Conservation (phyloP, 208 protist genomes). For the Leishmania major region DNA sequence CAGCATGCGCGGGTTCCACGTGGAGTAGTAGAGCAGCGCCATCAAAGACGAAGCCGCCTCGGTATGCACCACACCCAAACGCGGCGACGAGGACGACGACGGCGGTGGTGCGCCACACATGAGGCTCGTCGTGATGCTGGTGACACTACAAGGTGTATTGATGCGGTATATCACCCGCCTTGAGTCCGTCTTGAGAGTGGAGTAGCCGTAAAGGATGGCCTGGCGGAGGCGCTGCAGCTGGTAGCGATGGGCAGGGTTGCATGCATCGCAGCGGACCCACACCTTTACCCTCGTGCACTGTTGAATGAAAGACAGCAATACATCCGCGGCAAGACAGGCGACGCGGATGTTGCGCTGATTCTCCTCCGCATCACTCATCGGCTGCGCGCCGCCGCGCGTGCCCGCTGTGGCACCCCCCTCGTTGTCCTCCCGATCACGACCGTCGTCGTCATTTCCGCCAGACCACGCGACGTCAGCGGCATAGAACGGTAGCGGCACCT, state of each 20-base stretch:
- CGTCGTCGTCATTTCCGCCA: conserved; percentile 4
- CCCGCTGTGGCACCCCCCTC: neutral
- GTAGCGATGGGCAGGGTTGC: conserved; percentile 43
- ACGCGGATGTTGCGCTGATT: conserved; percentile 36
- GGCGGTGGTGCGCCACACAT: neutral
- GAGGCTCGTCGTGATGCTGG: neutral
- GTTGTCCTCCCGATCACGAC: conserved; percentile 1
- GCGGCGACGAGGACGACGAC: neutral
- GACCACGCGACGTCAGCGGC: conserved; percentile 1
- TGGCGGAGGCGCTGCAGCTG: conserved; percentile 57
- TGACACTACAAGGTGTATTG: conserved; percentile 18
- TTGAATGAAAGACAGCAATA: conserved; percentile 39
- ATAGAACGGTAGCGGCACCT: conserved; percentile 69
- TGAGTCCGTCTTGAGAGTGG: conserved; percentile 4
- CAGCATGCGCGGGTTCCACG: conserved; percentile 28
- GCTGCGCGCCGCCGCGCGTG: neutral
- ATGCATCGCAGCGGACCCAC: conserved; percentile 81
- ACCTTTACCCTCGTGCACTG: conserved; percentile 36
- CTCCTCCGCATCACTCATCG: conserved; percentile 1
- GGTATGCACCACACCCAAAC: conserved; percentile 9
- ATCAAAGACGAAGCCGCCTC: conserved; percentile 40
- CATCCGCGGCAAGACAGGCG: conserved; percentile 42
- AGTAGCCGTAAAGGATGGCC: conserved; percentile 59
- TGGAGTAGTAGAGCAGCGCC: conserved; percentile 61
- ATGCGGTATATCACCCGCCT: conserved; percentile 12